Base-by-base conservation (phyloP, 2,329 filamentous ascomycete species). In the Ophiognomonia clavigignenti-juglandacearum region DNA sequence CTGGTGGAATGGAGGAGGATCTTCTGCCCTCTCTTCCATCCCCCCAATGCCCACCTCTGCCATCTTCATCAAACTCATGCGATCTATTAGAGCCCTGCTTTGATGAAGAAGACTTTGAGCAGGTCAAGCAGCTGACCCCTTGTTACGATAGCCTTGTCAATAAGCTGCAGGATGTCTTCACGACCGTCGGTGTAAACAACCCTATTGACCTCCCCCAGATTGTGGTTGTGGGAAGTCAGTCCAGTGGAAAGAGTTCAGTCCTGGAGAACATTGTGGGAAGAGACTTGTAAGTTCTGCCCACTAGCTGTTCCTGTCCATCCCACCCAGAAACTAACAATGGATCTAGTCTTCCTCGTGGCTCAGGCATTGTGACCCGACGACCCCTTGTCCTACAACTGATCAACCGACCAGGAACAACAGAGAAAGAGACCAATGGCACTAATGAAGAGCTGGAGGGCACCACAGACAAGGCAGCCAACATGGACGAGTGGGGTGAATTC, bases 121-220 rank as follows among this genome's bases (percentile, higher is more conserved):
- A 79, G 52, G 80, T 83, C 70, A 79, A 80, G 55, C 75, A 77
- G 60, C 75, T 83, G 59, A 83, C 83, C 67, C 80, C 79, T 78
- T 83, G 60, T 52, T 69, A 62, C 50, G 43, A 48, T 54, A 85
- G 81, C 63, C 86, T 97, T 59, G 93, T 98, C 66, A 98, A 98
- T 78, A 97, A 95, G 77, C 84, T 98, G 39, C 93, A 98, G 68
- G 93, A 98, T 88, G 93, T 98, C 59, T 98, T 98, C 67, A 86
- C 92, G 53, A 97, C 93, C 35, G 93, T 98, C 59, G 93, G 93
- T 59, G 93, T 97, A 63, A 93, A 96, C 80, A 98, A 98, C 71
- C 93, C 93, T 53, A 98, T 98, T 77, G 93, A 98, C 74, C 74
- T 98, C 55, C 93, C 93, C 46, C 93, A 98, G 75, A 98, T 98